A percentile compares a stretch with the other conserved stretches of the same genome.
phyloP scores from a whole-genome alignment of 73 alveolate genomes.

The Paramecium sexaurelia region DNA sequence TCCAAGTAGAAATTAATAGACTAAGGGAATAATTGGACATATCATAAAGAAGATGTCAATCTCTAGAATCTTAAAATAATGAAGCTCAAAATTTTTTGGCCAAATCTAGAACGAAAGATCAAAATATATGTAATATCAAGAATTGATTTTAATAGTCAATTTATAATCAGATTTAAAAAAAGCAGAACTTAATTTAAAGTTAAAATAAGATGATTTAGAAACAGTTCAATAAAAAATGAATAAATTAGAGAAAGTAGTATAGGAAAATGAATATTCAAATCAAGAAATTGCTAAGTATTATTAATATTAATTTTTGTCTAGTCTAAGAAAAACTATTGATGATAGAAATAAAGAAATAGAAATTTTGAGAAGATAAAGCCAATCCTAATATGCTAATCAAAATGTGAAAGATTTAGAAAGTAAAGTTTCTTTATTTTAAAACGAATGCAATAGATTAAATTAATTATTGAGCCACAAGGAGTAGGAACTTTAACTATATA shows the following conservation, averaged over 20 bases:
- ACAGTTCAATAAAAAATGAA: constrained; percentile 3
- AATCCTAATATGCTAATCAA: neutral
- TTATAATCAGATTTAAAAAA: constrained; percentile 35
- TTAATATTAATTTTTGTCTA: neutral
- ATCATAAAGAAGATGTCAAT: constrained; percentile 24
- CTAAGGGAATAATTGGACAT: constrained; percentile 44
- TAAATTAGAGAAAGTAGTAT: constrained; percentile 1
- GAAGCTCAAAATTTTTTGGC: neutral
- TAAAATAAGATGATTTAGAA: constrained; percentile 23
- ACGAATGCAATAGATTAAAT: constrained; percentile 4
- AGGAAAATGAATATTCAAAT: constrained; percentile 29
- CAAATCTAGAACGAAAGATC: constrained; percentile 22
- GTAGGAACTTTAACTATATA: neutral
- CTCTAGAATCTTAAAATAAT: neutral
- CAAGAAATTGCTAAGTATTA: neutral
- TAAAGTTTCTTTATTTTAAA: neutral
- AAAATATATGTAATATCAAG: neutral
- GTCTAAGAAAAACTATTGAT: constrained; percentile 37
- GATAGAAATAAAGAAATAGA: constrained; percentile 52
- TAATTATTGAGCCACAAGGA: neutral
- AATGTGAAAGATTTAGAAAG: constrained; percentile 9
- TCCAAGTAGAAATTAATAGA: constrained; percentile 49
- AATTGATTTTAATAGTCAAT: neutral
- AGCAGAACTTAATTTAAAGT: neutral
- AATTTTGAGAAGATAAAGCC: neutral